These are phyloP conservation scores for Sporobolomyces roseus DNA, from an alignment of 768 basidiomycete genomes.

Conservation along the genomic window DNA sequence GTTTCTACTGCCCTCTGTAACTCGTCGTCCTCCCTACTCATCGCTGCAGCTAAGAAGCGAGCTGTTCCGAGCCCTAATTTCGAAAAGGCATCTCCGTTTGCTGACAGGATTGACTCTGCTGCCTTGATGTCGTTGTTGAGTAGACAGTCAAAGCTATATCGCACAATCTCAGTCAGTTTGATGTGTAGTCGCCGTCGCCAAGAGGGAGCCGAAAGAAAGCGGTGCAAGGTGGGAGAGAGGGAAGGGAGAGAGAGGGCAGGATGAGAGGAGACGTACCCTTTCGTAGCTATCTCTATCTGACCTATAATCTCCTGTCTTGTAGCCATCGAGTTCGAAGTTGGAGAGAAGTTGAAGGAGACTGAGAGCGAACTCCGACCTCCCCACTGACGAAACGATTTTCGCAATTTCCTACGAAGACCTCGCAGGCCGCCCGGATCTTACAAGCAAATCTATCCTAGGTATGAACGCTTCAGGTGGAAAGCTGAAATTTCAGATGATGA, in stretches of 20 bases:
- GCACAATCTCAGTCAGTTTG: no score
- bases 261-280: conserved; percentile 13
- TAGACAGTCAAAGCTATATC: conserved; percentile 22
- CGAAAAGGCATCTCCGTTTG: conserved; percentile 3
- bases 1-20: conserved; percentile 20
- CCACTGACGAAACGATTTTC: no score
- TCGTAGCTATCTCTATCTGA: conserved; percentile 3
- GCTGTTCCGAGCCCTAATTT: conserved; percentile 24
- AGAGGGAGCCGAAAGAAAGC: no score
- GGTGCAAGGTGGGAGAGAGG: neutral
- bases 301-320: neutral
- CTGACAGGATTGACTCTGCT: neutral
- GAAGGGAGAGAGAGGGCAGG: neutral
- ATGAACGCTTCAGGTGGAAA: no score
- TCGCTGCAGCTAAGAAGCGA: conserved; percentile 24
- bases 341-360: neutral
- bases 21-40: conserved; percentile 32
- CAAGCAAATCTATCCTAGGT: no score
- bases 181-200: no score
- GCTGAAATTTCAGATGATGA: no score
- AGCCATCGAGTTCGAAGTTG: neutral
- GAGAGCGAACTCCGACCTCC: neutral
- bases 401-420: no score
- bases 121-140: conserved; percentile 25
- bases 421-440: no score